Percentiles rank a stretch among this genome's conserved stretches.
phyloP scores from a whole-genome alignment of 2,329 filamentous ascomycete species.

The Macrophomina pseudophaseolina region DNA sequence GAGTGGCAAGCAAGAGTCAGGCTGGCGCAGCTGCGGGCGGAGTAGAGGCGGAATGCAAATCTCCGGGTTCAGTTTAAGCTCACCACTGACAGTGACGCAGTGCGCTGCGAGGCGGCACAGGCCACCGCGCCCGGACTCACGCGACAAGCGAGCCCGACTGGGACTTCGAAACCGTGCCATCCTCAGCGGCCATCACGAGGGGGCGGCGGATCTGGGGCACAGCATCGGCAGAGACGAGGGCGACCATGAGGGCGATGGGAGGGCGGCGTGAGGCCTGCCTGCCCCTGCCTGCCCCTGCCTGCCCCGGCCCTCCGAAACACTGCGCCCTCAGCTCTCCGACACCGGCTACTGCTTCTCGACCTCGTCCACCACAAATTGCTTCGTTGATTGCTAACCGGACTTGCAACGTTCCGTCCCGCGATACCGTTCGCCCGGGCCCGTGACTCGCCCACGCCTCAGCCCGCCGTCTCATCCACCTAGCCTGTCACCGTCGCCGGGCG shows the following conservation, averaged over 20 bases:
- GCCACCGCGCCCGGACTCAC: not conserved
- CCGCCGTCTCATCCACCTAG: not conserved
- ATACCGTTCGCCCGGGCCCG: not conserved
- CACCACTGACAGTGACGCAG: not conserved
- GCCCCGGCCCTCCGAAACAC: not conserved
- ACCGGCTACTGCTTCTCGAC: not conserved
- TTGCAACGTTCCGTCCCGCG: not conserved
- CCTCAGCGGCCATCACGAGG: not conserved
- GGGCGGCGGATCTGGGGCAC: no score
- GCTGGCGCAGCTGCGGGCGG: not conserved
- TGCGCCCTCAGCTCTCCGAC: not conserved
- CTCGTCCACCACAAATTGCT: not conserved
- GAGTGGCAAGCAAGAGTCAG: not conserved
- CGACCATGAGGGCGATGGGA: not conserved
- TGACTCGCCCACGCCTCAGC: not conserved
- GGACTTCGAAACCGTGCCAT: not conserved
- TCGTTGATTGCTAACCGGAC: not conserved
- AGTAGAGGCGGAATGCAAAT: not conserved
- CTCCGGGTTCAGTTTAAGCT: constrained; percentile 3
- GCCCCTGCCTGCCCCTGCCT: not conserved
- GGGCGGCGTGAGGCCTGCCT: not conserved
- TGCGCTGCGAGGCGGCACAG: no score
- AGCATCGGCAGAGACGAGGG: no score
- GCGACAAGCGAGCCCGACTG: not conserved
- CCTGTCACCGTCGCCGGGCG: not conserved